phyloP scores from a whole-genome alignment of 2,329 filamentous ascomycete genomes.

The Didymella lethalis region DNA sequence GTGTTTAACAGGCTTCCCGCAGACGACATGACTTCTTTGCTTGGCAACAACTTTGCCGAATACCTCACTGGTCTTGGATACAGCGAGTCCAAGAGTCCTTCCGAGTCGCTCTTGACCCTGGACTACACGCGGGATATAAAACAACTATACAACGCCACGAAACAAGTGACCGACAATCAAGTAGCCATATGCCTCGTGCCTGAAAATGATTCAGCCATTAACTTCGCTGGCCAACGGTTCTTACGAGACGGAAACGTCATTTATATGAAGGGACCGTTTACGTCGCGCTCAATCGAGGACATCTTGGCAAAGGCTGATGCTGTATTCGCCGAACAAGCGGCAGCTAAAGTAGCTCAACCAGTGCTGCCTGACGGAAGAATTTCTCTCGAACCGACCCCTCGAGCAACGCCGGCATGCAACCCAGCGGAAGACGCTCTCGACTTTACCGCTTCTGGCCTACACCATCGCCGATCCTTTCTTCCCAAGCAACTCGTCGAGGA shows the following conservation, averaged over 20 bases:
- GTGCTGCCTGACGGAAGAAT: not conserved
- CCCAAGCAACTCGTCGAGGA: conserved; percentile 15
- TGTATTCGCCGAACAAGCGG: conserved; percentile 21
- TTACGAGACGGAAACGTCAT: conserved; percentile 30
- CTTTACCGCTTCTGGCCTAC: not conserved
- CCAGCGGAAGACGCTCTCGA: not conserved
- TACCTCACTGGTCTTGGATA: conserved; percentile 28
- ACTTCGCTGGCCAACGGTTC: conserved; percentile 26
- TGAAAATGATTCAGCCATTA: conserved; percentile 29
- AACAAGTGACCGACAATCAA: conserved; percentile 23
- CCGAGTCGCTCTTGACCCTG: conserved; percentile 33
- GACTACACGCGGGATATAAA: conserved; percentile 35
- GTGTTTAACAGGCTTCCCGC: conserved; percentile 25
- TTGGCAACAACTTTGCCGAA: conserved; percentile 26
- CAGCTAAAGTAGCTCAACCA: conserved; percentile 1
- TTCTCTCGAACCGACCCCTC: conserved; percentile 5
- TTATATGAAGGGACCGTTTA: conserved; percentile 41
- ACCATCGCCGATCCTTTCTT: conserved; percentile 18
- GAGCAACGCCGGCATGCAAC: not conserved
- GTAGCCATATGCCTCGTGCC: conserved; percentile 44
- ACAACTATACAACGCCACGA: conserved; percentile 27
- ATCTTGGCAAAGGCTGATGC: conserved; percentile 26
- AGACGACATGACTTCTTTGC: conserved; percentile 16
- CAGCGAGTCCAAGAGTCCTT: conserved; percentile 16
- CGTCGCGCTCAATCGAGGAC: conserved; percentile 28